These are phyloP conservation scores for Oleoguttula mirabilis DNA, from an alignment of 495 filamentous ascomycete species.

Conservation along the genomic window DNA sequence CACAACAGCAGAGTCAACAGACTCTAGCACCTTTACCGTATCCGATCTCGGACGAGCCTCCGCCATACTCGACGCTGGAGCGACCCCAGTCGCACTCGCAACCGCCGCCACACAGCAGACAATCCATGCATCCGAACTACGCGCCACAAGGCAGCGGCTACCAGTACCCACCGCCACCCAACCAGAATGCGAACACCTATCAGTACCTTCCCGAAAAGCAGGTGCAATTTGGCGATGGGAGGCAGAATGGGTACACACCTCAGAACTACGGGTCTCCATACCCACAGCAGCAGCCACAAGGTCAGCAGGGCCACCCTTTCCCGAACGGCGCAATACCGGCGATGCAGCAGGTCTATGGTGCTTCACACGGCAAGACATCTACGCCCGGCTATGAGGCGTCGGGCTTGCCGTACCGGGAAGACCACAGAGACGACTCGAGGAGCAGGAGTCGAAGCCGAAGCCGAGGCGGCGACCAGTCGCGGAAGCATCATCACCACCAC, in stretches of 20 bases:
- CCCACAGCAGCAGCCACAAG: background rate
- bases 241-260: background rate
- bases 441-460: conserved; percentile 4
- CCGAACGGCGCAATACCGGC: conserved; percentile 1
- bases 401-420: background rate
- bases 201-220: conserved; percentile 17
- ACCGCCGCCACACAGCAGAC: conserved; percentile 12
- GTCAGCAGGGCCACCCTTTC: conserved; percentile 7
- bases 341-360: background rate
- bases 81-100: conserved; percentile 6
- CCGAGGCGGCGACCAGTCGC: background rate
- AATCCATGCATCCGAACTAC: conserved; percentile 2
- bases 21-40: conserved; percentile 10
- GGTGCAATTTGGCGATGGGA: background rate
- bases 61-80: conserved; percentile 13
- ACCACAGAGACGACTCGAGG: conserved; percentile 4
- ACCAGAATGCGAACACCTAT: background rate
- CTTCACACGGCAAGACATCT: background rate
- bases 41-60: conserved; percentile 16
- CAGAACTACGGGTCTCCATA: background rate
- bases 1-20: background rate
- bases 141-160: background rate
- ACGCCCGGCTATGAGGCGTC: conserved; percentile 2
- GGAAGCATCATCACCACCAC: background rate
- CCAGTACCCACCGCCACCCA: background rate